Percentiles rank a stretch among this genome's conserved stretches.
These are phyloP conservation scores for Pterocarpus macrocarpus DNA, from an alignment of 306 rosid species.

Conservation along the genomic window DNA sequence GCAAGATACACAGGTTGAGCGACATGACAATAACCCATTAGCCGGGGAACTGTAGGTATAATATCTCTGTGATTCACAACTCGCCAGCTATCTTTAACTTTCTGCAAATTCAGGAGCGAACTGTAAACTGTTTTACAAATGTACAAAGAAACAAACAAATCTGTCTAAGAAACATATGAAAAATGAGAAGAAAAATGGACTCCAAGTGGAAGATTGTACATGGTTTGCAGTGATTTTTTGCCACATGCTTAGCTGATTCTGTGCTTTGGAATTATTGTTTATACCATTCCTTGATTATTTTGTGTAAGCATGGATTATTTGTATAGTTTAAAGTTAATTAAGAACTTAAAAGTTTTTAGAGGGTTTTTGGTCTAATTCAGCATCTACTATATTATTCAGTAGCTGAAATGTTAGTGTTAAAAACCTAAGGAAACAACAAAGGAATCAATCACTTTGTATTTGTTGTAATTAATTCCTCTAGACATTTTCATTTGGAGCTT, in stretches of 20 bases:
- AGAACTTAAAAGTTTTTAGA: neutral
- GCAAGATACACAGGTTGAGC: conserved; percentile 93
- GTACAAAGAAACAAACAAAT: conserved; percentile 11
- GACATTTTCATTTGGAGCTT: too few species aligned
- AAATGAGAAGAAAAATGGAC: conserved; percentile 14
- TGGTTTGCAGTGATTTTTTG: conserved; percentile 1
- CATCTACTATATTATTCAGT: too few species aligned
- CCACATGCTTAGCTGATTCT: conserved; percentile 13
- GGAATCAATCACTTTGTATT: too few species aligned
- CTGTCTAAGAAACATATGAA: conserved; percentile 1
- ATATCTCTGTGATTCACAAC: conserved; percentile 98
- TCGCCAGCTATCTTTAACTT: conserved; percentile 97
- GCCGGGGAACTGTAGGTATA: conserved; percentile 91
- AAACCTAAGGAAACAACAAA: neutral
- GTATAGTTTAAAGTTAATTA: neutral
- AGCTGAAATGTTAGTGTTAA: neutral
- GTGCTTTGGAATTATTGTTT: conserved; percentile 6
- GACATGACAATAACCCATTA: conserved; percentile 99
- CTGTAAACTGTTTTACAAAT: conserved; percentile 45
- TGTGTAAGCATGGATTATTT: neutral
- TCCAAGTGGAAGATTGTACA: conserved; percentile 6
- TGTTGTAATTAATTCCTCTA: too few species aligned
- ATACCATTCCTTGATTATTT: conserved; percentile 7
- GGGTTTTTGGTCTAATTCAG: too few species aligned
- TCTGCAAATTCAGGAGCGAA: conserved; percentile 65